Evolutionary conservation across 441 rosid species (phyloP).

Genomic region (Pelargonium australe): DNA sequence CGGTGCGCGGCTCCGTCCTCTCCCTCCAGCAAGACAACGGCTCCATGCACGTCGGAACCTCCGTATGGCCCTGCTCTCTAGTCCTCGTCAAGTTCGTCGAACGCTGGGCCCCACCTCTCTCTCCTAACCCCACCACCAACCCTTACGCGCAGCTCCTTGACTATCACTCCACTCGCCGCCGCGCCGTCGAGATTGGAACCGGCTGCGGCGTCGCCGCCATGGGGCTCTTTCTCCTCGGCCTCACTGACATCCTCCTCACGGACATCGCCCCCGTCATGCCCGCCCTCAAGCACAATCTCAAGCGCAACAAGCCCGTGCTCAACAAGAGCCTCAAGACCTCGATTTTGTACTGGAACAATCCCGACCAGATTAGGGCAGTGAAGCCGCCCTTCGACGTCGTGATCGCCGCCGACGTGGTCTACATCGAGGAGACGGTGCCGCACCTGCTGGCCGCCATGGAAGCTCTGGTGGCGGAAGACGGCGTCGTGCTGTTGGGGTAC

Average conservation of each 20-base stretch:
- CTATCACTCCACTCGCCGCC: slow-evolving; percentile 40
- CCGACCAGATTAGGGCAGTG: slow-evolving; percentile 38
- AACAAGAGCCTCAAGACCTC: slow-evolving; percentile 52
- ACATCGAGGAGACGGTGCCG: slow-evolving; percentile 63
- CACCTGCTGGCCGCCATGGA: slow-evolving; percentile 63
- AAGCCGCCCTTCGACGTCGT: slow-evolving; percentile 76
- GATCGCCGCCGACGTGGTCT: slow-evolving; percentile 82
- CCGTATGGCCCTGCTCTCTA: slow-evolving; percentile 85
- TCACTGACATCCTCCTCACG: slow-evolving; percentile 61
- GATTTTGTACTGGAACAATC: slow-evolving; percentile 57
- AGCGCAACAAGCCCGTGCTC: slow-evolving; percentile 63
- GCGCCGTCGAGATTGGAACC: slow-evolving; percentile 68
- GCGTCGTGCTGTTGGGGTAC: slow-evolving; percentile 64
- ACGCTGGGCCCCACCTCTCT: slow-evolving; percentile 49
- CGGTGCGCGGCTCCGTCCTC: slow-evolving; percentile 45
- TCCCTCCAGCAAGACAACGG: slow-evolving; percentile 77
- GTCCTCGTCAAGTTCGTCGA: slow-evolving; percentile 82
- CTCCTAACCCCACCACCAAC: slow-evolving; percentile 17
- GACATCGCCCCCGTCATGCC: slow-evolving; percentile 83
- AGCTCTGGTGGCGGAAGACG: slow-evolving; percentile 55
- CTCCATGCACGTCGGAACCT: slow-evolving; percentile 81
- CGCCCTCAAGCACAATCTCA: slow-evolving; percentile 74
- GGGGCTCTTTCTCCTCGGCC: slow-evolving; percentile 73
- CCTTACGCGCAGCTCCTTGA: slow-evolving; percentile 61
- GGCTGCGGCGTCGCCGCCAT: slow-evolving; percentile 80